Evolutionary conservation across 768 basidiomycete genomes (phyloP), one percentile per base, ranked within the genome.

Genomic region (Tricholoma bakamatsutake): DNA sequence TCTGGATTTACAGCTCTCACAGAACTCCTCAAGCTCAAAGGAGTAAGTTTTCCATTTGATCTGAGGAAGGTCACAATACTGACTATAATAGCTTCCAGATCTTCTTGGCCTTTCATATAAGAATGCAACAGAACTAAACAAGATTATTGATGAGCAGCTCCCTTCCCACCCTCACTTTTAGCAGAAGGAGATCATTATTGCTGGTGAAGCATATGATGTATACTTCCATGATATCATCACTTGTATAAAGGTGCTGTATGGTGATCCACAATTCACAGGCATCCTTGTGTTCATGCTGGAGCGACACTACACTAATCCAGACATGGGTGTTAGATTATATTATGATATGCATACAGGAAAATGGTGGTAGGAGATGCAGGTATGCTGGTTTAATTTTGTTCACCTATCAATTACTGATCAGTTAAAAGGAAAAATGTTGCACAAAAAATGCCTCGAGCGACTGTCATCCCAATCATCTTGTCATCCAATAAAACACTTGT

Each of bases 301-400:
- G 51, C 58, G 62, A 0, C 76, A 77, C 43, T 79, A 69, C 53
- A 33, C 61, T 0, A 72, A 74, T 55, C 54, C 52, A 0, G 64
- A 69, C 15, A 37, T 63, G 11, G 66, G 40, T 1, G 42, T 54
- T 0, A 57, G 69, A 0, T 15, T 76, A 0, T 78, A 69, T 54
- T 63, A 70, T 57, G 77, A 80, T 50, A 72, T 79, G 69, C 67
- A 77, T 48, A 80, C 76, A 0, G 77, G 73, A 0, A 69, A 73
- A 43, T 81, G 80, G 80, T 80, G 79, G 80, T 80, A 78, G 78
- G 48, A 46, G 5, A 73, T 68, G 0, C 80, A 80, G 68, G 79
- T 79, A 58, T 40, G 3, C 12, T 15, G 13, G 34, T 33, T 21
- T 33, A 24, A 49, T 6, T n/a, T 5, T 27, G 17, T 45, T 42